Conservation (phyloP, 2,329 filamentous ascomycete genomes). For the Apiospora sp. region DNA sequence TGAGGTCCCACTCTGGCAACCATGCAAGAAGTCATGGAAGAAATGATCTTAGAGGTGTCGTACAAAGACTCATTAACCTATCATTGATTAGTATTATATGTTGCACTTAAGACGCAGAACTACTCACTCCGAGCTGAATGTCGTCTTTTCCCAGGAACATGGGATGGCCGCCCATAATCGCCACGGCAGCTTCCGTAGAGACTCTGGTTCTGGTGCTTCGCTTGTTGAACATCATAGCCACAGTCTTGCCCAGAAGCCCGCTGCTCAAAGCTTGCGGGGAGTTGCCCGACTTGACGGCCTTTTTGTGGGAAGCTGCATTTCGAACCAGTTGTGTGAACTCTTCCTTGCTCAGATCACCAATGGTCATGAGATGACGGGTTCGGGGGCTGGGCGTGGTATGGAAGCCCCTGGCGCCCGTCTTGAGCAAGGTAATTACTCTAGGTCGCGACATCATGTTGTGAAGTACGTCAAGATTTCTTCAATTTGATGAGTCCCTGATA, state of each 20-base stretch:
- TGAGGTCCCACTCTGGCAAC: slow-evolving; percentile 82
- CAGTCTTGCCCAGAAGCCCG: slow-evolving; percentile 76
- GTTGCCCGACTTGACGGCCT: slow-evolving; percentile 74
- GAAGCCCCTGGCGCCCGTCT: slow-evolving; percentile 18
- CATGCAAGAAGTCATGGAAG: slow-evolving; percentile 89
- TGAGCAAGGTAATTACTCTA: slow-evolving; percentile 27
- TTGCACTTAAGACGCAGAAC: not conserved
- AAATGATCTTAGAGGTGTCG: slow-evolving; percentile 91
- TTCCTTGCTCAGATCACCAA: slow-evolving; percentile 79
- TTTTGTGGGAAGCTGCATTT: slow-evolving; percentile 82
- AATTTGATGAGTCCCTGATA: not conserved
- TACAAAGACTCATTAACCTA: slow-evolving; percentile 93
- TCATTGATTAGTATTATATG: not conserved
- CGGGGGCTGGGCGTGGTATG: slow-evolving; percentile 15
- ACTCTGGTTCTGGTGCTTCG: slow-evolving; percentile 92
- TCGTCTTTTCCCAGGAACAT: slow-evolving; percentile 98
- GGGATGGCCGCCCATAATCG: slow-evolving; percentile 87
- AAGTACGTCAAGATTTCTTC: not conserved
- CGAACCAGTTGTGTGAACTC: slow-evolving; percentile 85
- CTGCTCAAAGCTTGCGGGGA: slow-evolving; percentile 66
- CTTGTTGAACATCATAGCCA: slow-evolving; percentile 98
- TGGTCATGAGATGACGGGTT: slow-evolving; percentile 87
- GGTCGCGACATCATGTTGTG: not conserved
- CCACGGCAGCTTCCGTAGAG: slow-evolving; percentile 89
- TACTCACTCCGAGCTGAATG: slow-evolving; percentile 86